These are phyloP conservation scores for Coemansia sp. DNA, from an alignment of 192 early-diverging fungal species.

Conservation along the genomic window DNA sequence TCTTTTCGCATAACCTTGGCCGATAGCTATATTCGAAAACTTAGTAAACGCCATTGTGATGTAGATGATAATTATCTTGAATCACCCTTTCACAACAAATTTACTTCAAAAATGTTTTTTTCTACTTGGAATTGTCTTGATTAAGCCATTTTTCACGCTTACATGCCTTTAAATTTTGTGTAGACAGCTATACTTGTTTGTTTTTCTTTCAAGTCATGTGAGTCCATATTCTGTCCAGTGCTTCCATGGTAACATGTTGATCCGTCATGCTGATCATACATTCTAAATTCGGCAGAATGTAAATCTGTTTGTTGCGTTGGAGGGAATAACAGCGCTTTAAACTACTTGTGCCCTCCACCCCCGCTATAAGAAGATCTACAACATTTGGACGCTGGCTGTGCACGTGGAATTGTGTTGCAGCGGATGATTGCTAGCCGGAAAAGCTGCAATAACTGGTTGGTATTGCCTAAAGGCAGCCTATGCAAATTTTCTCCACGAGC, in stretches of 20 bases:
- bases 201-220: slow-evolving; percentile 6
- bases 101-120: background rate
- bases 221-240: slow-evolving; percentile 5
- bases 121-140: background rate
- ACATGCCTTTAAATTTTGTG: background rate
- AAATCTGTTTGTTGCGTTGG: background rate
- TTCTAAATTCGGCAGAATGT: background rate
- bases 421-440: background rate
- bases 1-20: background rate
- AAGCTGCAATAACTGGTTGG: background rate
- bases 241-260: slow-evolving; percentile 2
- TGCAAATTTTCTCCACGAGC: background rate
- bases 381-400: background rate
- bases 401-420: background rate
- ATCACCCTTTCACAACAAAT: background rate
- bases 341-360: no score
- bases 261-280: background rate
- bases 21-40: background rate
- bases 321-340: no score
- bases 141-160: background rate
- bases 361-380: background rate
- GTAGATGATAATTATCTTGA: background rate
- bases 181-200: background rate
- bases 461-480: background rate
- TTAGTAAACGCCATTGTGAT: background rate